Evolutionary conservation across 208 protist species (phyloP).

Genomic region (Trypanosoma boissoni): DNA sequence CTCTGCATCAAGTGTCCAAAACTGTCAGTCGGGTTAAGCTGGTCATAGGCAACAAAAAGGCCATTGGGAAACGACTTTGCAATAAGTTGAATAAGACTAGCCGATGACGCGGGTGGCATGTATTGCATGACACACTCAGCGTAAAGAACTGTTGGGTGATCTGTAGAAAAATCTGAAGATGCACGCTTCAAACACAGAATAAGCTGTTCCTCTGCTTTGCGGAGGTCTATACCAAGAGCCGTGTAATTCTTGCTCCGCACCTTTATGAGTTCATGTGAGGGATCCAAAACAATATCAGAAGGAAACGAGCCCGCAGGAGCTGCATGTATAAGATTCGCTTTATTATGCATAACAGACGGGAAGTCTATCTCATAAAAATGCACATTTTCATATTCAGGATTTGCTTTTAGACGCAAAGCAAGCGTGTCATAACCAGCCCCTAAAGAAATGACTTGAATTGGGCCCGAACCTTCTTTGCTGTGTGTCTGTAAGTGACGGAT

Average conservation of each 20-base stretch:
- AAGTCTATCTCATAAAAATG: constrained; percentile 86
- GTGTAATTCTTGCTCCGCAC: constrained; percentile 42
- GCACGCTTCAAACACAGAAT: constrained; percentile 23
- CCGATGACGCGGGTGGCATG: constrained; percentile 60
- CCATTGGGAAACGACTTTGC: constrained; percentile 48
- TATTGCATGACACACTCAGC: constrained; percentile 93
- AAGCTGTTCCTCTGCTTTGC: constrained; percentile 37
- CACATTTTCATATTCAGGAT: constrained; percentile 21
- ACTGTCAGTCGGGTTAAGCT: constrained; percentile 72
- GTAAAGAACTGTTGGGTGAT: constrained; percentile 74
- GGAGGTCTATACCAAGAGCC: constrained; percentile 77
- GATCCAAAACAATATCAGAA: constrained; percentile 25
- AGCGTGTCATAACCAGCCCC: constrained; percentile 89
- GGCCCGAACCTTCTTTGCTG: neutral
- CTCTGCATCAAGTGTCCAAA: constrained; percentile 80
- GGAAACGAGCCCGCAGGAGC: constrained; percentile 58
- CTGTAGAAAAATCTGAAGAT: constrained; percentile 33
- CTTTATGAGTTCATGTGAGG: constrained; percentile 8
- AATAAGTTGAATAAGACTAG: constrained; percentile 49
- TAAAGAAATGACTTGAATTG: constrained; percentile 82
- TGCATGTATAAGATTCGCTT: constrained; percentile 60
- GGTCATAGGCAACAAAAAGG: constrained; percentile 80
- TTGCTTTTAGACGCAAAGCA: constrained; percentile 42
- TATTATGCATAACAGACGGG: constrained; percentile 69
- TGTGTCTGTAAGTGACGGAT: constrained; percentile 28